Percentiles rank a stretch among this genome's conserved stretches.
Evolutionary conservation across 2,329 filamentous ascomycete species (phyloP).

Genomic region (Penicillium corylophilum): DNA sequence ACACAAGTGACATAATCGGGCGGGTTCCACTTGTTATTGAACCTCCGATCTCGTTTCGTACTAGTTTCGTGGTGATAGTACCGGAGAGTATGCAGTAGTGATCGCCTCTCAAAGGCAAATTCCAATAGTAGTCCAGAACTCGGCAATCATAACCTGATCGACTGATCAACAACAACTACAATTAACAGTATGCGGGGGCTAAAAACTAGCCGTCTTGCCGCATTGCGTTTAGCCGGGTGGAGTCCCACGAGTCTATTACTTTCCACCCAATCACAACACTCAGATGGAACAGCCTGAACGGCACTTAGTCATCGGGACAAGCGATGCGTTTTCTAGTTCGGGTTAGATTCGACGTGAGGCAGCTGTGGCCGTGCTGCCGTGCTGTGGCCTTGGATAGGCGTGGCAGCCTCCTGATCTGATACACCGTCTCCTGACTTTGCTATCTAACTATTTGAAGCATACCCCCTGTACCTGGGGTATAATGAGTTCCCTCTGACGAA

Average conservation of each 20-base stretch:
- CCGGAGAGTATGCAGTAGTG: not conserved
- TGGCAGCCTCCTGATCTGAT: not conserved
- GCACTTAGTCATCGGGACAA: constrained; percentile 11
- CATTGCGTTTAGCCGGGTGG: constrained; percentile 5
- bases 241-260: not conserved
- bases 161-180: too few relatives aligned
- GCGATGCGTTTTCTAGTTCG: constrained; percentile 19
- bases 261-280: not conserved
- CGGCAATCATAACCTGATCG: too few relatives aligned
- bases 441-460: too few relatives aligned
- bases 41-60: not conserved
- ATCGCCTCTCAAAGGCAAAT: not conserved
- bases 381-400: not conserved
- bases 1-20: constrained; percentile 4
- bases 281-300: not conserved
- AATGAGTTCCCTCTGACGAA: not conserved
- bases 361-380: too few relatives aligned
- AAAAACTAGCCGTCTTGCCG: constrained; percentile 8
- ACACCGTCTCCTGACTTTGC: not conserved
- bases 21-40: not conserved
- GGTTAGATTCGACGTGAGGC: constrained; percentile 6
- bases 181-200: too few relatives aligned
- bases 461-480: not conserved
- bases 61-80: not conserved
- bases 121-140: not conserved